Base-by-base conservation (phyloP, 768 basidiomycete species). In the Lactarius sp. region DNA sequence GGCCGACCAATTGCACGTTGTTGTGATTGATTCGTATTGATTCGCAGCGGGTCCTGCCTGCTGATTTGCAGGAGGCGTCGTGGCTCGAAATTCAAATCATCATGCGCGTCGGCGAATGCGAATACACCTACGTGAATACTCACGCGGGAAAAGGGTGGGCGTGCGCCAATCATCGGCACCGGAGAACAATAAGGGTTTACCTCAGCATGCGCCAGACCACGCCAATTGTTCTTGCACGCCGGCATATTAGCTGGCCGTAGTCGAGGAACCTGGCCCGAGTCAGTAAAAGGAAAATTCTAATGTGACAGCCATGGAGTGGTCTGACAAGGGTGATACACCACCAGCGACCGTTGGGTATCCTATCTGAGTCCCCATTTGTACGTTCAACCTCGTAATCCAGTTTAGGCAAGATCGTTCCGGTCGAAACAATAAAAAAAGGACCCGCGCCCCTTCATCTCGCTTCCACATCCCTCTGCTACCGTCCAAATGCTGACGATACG, bases 161-260 rank as follows among this genome's bases (percentile, higher is more conserved):
- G 20, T 16, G 18, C 37, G 53, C 54, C 62, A 37, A 36, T 59
- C n/a, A 44, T 50, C 52, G 37, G 56, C 44, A 66, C 31, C 39
- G 58, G 12, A 66, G 39, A 59, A 66, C 65, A 66, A 66, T 66
- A 66, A 66, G 62, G 46, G 49, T 59, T 64, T 65, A 65, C 58
- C 52, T 59, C 65, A 65, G 56, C 56, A 65, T 22, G 53, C 44
- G 63, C 65, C 53, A 9, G 56, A 47, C 20, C 22, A 41, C 22
- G n/a, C 47, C 49, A 66, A 66, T 66, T 66, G 65, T 66, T 64
- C 37, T 64, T 33, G 56, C 36, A 41, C 49, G 36, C 58, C 62
- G 65, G 62, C 62, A 63, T 53, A 1, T 18, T 56, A 34, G 31
- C 44, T 39, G 62, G 62, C 51, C 62, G 34, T 44, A 60, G 39